Percentiles rank a stretch among this genome's conserved stretches.
These are phyloP conservation scores for Talaromyces marneffei DNA, from an alignment of 2,329 filamentous ascomycete genomes.

Conservation along the genomic window DNA sequence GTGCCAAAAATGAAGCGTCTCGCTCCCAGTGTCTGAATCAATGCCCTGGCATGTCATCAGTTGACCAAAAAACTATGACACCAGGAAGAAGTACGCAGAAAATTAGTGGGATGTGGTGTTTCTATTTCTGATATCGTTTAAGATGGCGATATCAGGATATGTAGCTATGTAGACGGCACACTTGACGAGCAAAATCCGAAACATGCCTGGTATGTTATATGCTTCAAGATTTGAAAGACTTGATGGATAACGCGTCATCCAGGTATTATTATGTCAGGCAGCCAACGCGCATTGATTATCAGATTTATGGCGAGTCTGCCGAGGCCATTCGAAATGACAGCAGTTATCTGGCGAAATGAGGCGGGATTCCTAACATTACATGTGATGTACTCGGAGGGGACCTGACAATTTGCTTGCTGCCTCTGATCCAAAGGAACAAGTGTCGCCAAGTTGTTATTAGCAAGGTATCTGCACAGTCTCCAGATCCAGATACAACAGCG, in stretches of 20 bases:
- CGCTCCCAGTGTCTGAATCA: too few relatives aligned
- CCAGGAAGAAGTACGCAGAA: too few relatives aligned
- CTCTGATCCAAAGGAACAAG: background rate
- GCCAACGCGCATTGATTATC: background rate
- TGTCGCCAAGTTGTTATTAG: background rate
- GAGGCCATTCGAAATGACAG: background rate
- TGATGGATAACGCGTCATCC: background rate
- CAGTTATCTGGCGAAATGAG: too few relatives aligned
- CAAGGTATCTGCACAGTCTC: background rate
- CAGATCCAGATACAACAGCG: background rate
- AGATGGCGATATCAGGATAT: background rate
- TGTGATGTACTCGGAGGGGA: background rate
- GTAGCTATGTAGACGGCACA: background rate
- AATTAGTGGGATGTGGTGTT: background rate
- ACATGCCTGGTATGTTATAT: background rate
- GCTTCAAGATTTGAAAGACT: background rate
- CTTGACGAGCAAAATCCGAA: background rate
- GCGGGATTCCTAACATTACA: too few relatives aligned
- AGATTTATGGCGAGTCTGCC: background rate
- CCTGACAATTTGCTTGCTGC: background rate
- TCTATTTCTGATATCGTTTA: background rate
- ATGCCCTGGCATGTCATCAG: too few relatives aligned
- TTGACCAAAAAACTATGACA: too few relatives aligned
- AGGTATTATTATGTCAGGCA: background rate
- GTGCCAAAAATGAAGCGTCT: too few relatives aligned